Base-by-base conservation (phyloP, 2,329 filamentous ascomycete species). In the Trichoderma asperellum region DNA sequence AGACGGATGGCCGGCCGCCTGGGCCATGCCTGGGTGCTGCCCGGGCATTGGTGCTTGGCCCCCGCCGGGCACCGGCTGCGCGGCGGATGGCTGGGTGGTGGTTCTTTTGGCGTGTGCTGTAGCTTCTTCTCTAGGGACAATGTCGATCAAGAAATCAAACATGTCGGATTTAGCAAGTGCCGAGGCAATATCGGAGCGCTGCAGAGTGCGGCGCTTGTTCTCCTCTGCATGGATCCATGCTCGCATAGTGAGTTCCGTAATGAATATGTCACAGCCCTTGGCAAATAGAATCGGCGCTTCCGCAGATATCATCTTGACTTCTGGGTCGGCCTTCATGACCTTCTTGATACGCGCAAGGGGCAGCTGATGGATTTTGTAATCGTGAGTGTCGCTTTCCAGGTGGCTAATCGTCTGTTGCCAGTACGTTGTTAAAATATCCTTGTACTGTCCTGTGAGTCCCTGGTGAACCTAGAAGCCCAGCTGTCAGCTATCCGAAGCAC, bases 141-240 rank as follows among this genome's bases (percentile, higher is more conserved):
- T 99, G 78, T 99, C 96, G 79, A 99, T 99, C 70, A 99, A 86
- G 82, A 99, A 99, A 83, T 99, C 96, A 80, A 99, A 99, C 96
- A 99, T 99, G 83, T 99, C 96, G 27, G 94, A 97, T 82, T 99
- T 99, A 70, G 93, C 92, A 29, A 99, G 86, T 16, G 96, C 96
- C 12, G 94, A 96, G 27, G 96, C 96, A 78, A 99, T 99, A 77
- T 99, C 96, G 69, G 93, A 97, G 62, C 96, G 89, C 81, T 99
- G 96, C 52, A 99, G 85, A 1, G 96, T 99, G 55, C 96, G 90
- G 35, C 96, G 89, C 85, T 99, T 99, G 84, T 99, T 99, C 82
- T 99, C 96, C 79, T 99, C 96, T 18, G 96, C 96, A 76, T 99
- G 96, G 73, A 99, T 99, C 96, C 96, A 99, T 58, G 96, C 96